These are phyloP conservation scores for Scheffersomyces titani DNA, from an alignment of 1,139 yeast genomes.

Conservation along the genomic window DNA sequence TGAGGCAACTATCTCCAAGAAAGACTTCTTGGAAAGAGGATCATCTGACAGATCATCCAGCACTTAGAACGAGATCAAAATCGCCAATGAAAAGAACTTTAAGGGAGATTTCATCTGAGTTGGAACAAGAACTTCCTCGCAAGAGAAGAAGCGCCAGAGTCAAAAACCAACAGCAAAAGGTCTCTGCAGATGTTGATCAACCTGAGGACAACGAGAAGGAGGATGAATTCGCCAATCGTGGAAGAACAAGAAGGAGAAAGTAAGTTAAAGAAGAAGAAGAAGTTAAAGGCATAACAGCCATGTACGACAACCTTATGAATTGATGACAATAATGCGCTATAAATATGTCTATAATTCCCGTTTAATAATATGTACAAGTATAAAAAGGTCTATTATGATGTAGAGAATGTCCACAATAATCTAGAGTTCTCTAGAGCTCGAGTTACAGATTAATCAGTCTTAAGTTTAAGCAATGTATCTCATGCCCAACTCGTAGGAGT, in stretches of 20 bases:
- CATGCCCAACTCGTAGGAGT: constrained; percentile 70
- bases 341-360: neutral
- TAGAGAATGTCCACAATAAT: neutral
- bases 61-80: constrained; percentile 42
- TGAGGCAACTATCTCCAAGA: constrained; percentile 3
- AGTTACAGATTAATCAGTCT: neutral
- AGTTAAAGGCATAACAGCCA: neutral
- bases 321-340: neutral
- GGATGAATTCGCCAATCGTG: constrained; percentile 9
- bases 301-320: neutral
- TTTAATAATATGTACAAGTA: constrained; percentile 1
- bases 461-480: constrained; percentile 36
- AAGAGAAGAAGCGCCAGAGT: constrained; percentile 14
- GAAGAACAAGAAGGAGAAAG: constrained; percentile 13
- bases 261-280: constrained; percentile 1
- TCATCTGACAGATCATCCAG: constrained; percentile 28
- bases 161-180: constrained; percentile 4
- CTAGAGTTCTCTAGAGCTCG: neutral
- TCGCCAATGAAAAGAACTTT: constrained; percentile 42
- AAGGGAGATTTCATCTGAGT: constrained; percentile 26
- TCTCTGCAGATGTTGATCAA: constrained; percentile 5
- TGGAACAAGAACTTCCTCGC: constrained; percentile 16
- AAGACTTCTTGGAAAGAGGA: constrained; percentile 8
- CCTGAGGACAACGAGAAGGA: constrained; percentile 1
- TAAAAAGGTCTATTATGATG: neutral